phyloP scores from a whole-genome alignment of 352 stramenopile genomes.

The Thraustotheca clavata region DNA sequence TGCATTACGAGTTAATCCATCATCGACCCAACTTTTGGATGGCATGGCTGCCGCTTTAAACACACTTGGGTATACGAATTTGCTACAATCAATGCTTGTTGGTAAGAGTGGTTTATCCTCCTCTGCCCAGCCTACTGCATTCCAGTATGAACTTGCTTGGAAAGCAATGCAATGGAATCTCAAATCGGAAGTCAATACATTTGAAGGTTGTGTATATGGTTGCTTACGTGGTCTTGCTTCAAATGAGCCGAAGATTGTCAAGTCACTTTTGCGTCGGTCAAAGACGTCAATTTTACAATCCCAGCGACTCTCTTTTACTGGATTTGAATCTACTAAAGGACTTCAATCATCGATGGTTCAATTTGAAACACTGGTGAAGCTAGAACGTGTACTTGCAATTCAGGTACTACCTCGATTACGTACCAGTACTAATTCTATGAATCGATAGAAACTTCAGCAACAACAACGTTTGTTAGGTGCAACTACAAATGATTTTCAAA shows the following conservation, averaged over 20 bases:
- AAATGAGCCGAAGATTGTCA: conserved; percentile 46
- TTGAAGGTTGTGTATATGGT: conserved; percentile 22
- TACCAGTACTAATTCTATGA: too few relatives aligned
- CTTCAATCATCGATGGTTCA: conserved; percentile 6
- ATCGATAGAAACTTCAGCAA: neutral
- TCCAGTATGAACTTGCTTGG: conserved; percentile 75
- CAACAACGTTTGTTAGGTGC: neutral
- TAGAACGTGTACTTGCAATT: conserved; percentile 4
- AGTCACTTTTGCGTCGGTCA: neutral
- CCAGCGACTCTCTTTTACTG: conserved; percentile 10
- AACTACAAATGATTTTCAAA: neutral
- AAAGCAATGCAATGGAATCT: conserved; percentile 66
- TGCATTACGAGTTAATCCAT: neutral
- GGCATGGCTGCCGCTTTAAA: conserved; percentile 54
- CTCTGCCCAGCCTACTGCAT: conserved; percentile 35
- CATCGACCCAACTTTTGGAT: conserved; percentile 24
- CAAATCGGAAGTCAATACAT: conserved; percentile 22
- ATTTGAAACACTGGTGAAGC: conserved; percentile 10
- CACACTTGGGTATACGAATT: conserved; percentile 61
- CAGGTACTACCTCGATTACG: too few relatives aligned
- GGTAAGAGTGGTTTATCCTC: conserved; percentile 33
- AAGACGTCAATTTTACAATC: neutral
- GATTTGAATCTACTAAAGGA: conserved; percentile 15
- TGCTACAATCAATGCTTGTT: conserved; percentile 31
- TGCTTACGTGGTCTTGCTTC: conserved; percentile 47